Evolutionary conservation across 495 filamentous ascomycete species (phyloP), one percentile per base, ranked within the genome.

Genomic region (Gamarada debralockiae): DNA sequence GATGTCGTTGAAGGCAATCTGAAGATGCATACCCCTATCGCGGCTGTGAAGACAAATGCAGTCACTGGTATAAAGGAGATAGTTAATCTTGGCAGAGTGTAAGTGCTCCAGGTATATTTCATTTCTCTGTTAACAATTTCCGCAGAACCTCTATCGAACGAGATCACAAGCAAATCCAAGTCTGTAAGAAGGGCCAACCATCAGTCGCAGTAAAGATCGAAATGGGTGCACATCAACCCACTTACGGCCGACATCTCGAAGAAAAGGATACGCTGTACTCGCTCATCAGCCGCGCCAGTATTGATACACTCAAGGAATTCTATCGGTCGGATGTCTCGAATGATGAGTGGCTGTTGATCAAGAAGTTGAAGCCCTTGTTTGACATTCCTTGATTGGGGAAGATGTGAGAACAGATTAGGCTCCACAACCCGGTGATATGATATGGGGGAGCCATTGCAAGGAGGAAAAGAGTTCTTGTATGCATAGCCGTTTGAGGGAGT

Each of bases 121-220:
- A 18, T 23, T 5, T 22, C 27, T 36, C 3, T 25, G 4, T 18
- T 33, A 8, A 17, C 39, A 21, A 14, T 44, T 13, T 54, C 15
- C n/a, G 49, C 61, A 95, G 92, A 14, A 84, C 87, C 56, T 90
- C 86, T 8, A 97, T 99, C 67, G 92, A 97, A 70, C 86, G 95
- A 66, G 95, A 99, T 56, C 95, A 97, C 82, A 99, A 97, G 73
- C 78, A 92, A 43, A 83, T 99, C 61, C 78, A 74, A 10, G 74
- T 95, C 42, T 92, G 87, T 73, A 99, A 97, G 73, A 92, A 90
- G 72, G 95, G 92, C 52, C 89, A 96, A 62, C 95, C 93, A 27
- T 95, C 91, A 5, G 93, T 97, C 14, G 93, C 93, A 21, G 78
- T 99, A 71, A 99, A 99, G 81, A 91, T 99, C 65, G 93, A 99